Percentiles rank a stretch among this genome's conserved stretches.
phyloP scores from a whole-genome alignment of 2,329 filamentous ascomycete genomes.

The Leptographium galeiforme region DNA sequence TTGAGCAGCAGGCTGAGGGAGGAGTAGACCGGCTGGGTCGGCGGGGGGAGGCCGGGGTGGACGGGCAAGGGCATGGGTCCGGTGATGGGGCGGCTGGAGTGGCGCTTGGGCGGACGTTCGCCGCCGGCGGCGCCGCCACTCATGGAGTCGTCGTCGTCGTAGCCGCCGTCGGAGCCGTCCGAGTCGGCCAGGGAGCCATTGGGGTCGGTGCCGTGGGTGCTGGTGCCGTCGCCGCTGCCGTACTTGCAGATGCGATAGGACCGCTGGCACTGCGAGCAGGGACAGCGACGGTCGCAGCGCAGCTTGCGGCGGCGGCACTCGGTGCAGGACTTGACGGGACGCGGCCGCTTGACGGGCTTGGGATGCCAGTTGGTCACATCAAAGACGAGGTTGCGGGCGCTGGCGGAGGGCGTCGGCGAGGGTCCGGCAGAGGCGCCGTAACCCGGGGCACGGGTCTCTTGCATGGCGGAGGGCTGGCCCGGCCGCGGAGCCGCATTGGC shows the following conservation, averaged over 20 bases:
- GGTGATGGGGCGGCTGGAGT: slow-evolving; percentile 10
- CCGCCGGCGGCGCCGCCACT: not conserved
- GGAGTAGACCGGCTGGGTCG: slow-evolving; percentile 4
- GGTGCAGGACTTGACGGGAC: slow-evolving; percentile 42
- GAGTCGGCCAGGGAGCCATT: not conserved
- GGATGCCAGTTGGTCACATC: slow-evolving; percentile 12
- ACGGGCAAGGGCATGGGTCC: slow-evolving; percentile 8
- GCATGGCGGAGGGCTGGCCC: not conserved
- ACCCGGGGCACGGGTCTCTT: not conserved
- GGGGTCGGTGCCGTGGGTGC: slow-evolving; percentile 1
- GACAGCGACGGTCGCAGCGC: slow-evolving; percentile 40
- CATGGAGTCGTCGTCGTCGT: slow-evolving; percentile 10
- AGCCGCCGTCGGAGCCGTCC: slow-evolving; percentile 14
- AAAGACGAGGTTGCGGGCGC: slow-evolving; percentile 9
- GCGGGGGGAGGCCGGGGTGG: slow-evolving; percentile 12
- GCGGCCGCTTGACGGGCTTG: slow-evolving; percentile 33
- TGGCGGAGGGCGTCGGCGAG: not conserved
- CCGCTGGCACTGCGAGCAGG: slow-evolving; percentile 45
- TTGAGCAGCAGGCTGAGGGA: slow-evolving; percentile 11
- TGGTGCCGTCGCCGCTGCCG: slow-evolving; percentile 30
- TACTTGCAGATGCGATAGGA: slow-evolving; percentile 41
- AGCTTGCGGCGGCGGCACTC: slow-evolving; percentile 45
- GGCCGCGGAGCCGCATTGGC: not conserved
- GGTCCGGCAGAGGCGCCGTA: not conserved
- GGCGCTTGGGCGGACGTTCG: slow-evolving; percentile 25